A percentile compares a stretch with the other conserved stretches of the same genome.
phyloP scores from a whole-genome alignment of 345 rosid genomes.

The Eucalyptus erythrocorys region DNA sequence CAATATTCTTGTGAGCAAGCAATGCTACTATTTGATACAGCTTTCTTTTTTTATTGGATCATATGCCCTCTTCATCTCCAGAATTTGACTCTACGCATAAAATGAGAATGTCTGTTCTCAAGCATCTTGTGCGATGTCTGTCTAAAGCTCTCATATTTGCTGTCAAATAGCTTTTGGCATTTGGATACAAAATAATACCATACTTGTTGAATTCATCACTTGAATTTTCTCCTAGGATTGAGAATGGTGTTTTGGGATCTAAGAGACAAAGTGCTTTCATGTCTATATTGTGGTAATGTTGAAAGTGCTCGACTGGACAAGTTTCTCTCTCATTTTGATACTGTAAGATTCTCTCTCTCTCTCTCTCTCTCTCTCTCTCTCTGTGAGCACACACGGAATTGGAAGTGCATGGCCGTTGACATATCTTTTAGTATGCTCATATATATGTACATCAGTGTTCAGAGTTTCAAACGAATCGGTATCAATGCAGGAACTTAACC shows the following conservation, averaged over 20 bases:
- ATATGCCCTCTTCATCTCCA: not conserved
- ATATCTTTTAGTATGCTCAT: not conserved
- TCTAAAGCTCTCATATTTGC: not conserved
- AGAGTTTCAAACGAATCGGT: not conserved
- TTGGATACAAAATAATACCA: not conserved
- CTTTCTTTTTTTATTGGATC: not conserved
- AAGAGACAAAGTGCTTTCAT: constrained; percentile 56
- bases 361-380: not conserved
- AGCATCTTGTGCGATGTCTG: not conserved
- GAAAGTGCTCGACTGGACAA: constrained; percentile 73
- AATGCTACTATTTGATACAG: not conserved
- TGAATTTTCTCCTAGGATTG: constrained; percentile 38
- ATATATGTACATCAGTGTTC: not conserved
- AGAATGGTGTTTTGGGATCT: constrained; percentile 88
- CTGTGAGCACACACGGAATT: not conserved
- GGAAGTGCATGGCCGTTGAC: not conserved
- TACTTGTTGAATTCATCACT: not conserved
- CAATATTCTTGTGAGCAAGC: not conserved
- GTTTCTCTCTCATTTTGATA: constrained; percentile 62
- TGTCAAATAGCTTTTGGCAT: not conserved
- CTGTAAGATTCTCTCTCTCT: constrained; percentile 34
- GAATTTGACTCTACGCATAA: not conserved
- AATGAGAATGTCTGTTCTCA: not conserved
- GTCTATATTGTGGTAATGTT: constrained; percentile 60
- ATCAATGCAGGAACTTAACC: constrained; percentile 59